Evolutionary conservation across 345 rosid species (phyloP).

Genomic region (Acer negundo): DNA sequence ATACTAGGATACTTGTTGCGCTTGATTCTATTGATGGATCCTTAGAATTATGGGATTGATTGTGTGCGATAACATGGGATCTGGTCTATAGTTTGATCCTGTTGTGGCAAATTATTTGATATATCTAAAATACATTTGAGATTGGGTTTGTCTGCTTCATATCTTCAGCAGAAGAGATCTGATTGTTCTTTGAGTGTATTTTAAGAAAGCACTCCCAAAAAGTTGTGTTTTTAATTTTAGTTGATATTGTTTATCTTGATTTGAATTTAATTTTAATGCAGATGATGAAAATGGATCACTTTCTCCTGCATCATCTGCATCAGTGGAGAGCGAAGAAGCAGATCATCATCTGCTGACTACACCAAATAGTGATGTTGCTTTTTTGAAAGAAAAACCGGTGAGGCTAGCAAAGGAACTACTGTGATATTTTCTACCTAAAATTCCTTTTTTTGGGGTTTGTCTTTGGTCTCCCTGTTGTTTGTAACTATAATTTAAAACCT

Average conservation of each 20-base stretch:
- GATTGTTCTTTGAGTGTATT: not conserved
- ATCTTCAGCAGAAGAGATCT: not conserved
- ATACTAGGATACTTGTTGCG: not conserved
- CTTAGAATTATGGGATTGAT: not conserved
- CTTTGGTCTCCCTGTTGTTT: constrained; percentile 19
- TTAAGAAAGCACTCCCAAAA: not conserved
- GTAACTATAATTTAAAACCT: constrained; percentile 16
- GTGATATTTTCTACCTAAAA: constrained; percentile 18
- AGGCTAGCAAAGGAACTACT: constrained; percentile 62
- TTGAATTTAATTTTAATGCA: constrained; percentile 19
- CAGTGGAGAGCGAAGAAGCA: constrained; percentile 64
- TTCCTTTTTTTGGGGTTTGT: constrained; percentile 11
- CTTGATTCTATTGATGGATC: constrained; percentile 1
- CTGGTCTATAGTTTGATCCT: not conserved
- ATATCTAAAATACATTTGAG: not conserved
- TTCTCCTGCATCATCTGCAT: constrained; percentile 58
- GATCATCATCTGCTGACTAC: constrained; percentile 66
- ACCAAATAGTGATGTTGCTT: constrained; percentile 63
- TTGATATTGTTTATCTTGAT: constrained; percentile 1
- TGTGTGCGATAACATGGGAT: not conserved
- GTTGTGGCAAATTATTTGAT: not conserved
- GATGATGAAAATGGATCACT: constrained; percentile 57
- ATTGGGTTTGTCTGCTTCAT: not conserved
- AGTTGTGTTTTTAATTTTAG: not conserved
- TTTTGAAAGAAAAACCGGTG: constrained; percentile 65